Conservation (phyloP, 73 alveolate genomes). For the Uronychia setigera region DNA sequence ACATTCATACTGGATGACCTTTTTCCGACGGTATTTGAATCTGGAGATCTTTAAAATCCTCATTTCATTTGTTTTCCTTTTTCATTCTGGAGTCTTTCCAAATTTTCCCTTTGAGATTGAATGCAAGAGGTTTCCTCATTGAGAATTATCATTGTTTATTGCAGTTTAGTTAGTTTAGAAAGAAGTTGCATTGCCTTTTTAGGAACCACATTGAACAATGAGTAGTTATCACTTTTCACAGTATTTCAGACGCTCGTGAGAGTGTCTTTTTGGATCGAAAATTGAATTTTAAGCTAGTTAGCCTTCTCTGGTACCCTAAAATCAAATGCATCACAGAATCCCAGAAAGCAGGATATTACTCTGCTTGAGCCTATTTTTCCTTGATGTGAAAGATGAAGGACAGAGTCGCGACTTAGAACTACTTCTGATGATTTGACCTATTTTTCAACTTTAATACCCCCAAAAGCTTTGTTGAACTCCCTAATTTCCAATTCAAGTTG, state of each 20-base stretch:
- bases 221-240: not conserved
- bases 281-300: not conserved
- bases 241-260: not conserved
- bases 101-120: too few species aligned
- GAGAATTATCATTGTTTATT: not conserved
- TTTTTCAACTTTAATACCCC: not conserved
- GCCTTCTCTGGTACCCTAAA: not conserved
- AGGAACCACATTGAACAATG: not conserved
- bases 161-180: not conserved
- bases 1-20: not conserved
- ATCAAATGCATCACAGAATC: not conserved
- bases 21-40: not conserved
- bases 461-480: not conserved
- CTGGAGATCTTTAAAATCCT: not conserved
- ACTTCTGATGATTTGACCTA: not conserved
- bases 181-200: not conserved
- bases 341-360: not conserved
- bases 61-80: not conserved
- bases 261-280: not conserved
- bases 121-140: too few species aligned
- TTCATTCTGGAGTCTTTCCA: not conserved
- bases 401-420: not conserved
- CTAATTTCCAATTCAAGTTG: not conserved
- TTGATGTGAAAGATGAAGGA: not conserved
- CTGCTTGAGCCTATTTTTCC: not conserved